Evolutionary conservation across 768 basidiomycete genomes (phyloP).

Genomic region (Lentinus brumalis): DNA sequence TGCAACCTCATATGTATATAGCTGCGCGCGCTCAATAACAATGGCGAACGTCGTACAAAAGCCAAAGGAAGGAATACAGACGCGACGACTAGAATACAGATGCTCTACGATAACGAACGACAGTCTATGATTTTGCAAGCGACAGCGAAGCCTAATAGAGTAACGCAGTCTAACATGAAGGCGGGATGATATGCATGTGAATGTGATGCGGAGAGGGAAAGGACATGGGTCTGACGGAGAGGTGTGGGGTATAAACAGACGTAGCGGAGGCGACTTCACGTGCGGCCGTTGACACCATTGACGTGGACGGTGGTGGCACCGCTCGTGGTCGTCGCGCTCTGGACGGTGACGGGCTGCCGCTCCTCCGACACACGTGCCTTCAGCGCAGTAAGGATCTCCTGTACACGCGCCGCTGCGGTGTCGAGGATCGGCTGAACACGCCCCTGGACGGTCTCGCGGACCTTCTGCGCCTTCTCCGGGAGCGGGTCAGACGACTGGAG

Average conservation of each 20-base stretch:
- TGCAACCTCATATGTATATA: too few species aligned
- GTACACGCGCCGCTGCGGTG: slow-evolving; percentile 31
- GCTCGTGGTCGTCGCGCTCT: slow-evolving; percentile 16
- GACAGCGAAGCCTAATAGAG: neutral
- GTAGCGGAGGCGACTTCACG: neutral
- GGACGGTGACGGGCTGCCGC: slow-evolving; percentile 15
- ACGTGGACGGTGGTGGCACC: slow-evolving; percentile 12
- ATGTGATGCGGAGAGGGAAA: neutral
- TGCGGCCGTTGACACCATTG: slow-evolving; percentile 12
- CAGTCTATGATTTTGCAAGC: slow-evolving; percentile 9
- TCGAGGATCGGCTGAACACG: slow-evolving; percentile 66
- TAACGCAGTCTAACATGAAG: neutral
- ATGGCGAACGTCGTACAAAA: neutral
- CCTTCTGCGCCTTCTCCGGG: slow-evolving; percentile 60
- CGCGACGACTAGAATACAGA: slow-evolving; percentile 10
- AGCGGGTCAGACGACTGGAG: slow-evolving; percentile 58
- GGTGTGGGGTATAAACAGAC: neutral
- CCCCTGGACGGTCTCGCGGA: slow-evolving; percentile 59
- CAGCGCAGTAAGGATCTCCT: slow-evolving; percentile 30
- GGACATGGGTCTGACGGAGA: neutral
- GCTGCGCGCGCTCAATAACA: too few species aligned
- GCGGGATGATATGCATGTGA: neutral
- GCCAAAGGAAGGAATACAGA: slow-evolving; percentile 1
- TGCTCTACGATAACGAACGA: slow-evolving; percentile 13
- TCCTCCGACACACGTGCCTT: slow-evolving; percentile 20